Base-by-base conservation (phyloP, 805 yeast genomes). In the Novakomyces olei region DNA sequence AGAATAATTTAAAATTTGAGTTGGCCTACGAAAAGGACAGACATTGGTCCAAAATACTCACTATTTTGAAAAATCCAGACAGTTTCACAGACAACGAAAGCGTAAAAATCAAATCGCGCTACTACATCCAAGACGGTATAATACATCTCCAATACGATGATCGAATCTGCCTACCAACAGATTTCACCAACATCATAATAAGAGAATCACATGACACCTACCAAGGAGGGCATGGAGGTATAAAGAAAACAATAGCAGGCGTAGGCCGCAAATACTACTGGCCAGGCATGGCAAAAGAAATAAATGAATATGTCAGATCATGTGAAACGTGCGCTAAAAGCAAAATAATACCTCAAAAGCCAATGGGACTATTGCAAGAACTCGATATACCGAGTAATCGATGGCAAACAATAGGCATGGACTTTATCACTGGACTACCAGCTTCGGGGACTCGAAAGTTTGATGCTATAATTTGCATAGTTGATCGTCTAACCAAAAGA, bases 301-400 rank as follows among this genome's bases (percentile, higher is more conserved):
- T 37, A 9, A 34, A 32, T 18, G 15, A 32, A 10, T 34, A 24
- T 29, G 33, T 40, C 10, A 16, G 18, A 4, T n/a, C n/a, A 14
- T 41, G 44, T 24, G 30, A n/a, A 3, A 26, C 27, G 15, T 41
- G 44, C 19, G 37, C 37, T 19, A 14, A 32, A 9, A 24, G 19
- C 4, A 39, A 39, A 23, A 23, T 30, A 8, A 2, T 34, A 4
- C 33, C 37, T 6, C n/a, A n/a, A 18, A 36, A 18, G 2, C 29
- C 36, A 3, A 16, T n/a, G 15, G 41, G 41, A 4, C 19, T 35
- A 8, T 15, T 39, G 14, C 19, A 37, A 24, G 34, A 41, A 5
- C 31, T 39, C 3, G 31, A 25, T 4, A 34, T 39, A 19, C 42
- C 40, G 2, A 18, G 37, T 6, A 9, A 14, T 9, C 30, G 39